phyloP scores from a whole-genome alignment of 768 basidiomycete species.

The Xanthoconium stramineum region DNA sequence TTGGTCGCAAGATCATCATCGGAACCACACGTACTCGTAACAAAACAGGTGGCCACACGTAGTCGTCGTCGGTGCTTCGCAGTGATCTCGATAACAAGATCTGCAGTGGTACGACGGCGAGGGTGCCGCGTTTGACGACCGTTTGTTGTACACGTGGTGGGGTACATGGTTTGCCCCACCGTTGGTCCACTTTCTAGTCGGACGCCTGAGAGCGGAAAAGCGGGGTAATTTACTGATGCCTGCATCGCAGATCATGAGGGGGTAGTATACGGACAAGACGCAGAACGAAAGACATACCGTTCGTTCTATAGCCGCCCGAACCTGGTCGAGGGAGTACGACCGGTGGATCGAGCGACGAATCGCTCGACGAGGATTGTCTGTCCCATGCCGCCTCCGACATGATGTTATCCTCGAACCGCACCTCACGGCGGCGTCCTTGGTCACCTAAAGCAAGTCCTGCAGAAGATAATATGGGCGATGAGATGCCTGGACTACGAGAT shows the following conservation, averaged over 20 bases:
- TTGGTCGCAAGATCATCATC: not conserved
- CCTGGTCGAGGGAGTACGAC: conserved; percentile 13
- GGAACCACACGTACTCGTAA: conserved; percentile 33
- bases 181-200: conserved; percentile 13
- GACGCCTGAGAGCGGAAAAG: conserved; percentile 28
- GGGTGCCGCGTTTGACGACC: conserved; percentile 1
- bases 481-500: conserved; percentile 20
- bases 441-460: conserved; percentile 26
- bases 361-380: conserved; percentile 29
- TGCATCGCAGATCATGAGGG: conserved; percentile 6
- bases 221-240: conserved; percentile 31
- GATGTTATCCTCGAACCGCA: conserved; percentile 34
- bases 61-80: conserved; percentile 54
- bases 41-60: conserved; percentile 68
- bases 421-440: conserved; percentile 30
- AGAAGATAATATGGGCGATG: conserved; percentile 32
- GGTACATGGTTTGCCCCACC: conserved; percentile 10
- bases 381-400: conserved; percentile 30
- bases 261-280: not conserved
- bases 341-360: conserved; percentile 28
- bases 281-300: conserved; percentile 15
- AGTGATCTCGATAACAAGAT: conserved; percentile 45
- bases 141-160: conserved; percentile 5
- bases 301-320: conserved; percentile 9
- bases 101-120: conserved; percentile 43